These are phyloP conservation scores for Aspergillus alliaceus DNA, from an alignment of 2,329 filamentous ascomycete genomes.

Conservation along the genomic window DNA sequence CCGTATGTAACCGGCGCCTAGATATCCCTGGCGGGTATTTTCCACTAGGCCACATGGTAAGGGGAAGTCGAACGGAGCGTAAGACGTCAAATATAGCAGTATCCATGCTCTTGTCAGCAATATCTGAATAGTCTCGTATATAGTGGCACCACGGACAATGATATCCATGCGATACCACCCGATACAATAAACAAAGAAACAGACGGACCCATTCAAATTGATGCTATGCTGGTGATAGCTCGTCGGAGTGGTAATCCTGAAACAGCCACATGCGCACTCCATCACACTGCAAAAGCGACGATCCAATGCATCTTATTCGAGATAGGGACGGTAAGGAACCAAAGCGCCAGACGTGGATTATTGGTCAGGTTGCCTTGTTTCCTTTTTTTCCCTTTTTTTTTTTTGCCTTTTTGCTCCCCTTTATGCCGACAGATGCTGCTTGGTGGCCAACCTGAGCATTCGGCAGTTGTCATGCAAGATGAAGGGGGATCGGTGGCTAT, in stretches of 20 bases:
- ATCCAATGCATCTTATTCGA: neutral
- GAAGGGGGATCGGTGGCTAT: neutral
- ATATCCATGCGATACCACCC: neutral
- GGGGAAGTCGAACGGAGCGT: neutral
- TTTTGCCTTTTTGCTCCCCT: neutral
- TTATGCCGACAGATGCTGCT: neutral
- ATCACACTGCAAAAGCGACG: neutral
- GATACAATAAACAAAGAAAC: neutral
- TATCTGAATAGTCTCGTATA: neutral
- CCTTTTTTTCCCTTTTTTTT: neutral
- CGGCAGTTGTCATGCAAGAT: neutral
- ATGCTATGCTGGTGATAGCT: neutral
- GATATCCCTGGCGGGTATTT: neutral
- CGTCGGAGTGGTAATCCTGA: neutral
- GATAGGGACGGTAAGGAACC: neutral
- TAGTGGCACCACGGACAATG: neutral
- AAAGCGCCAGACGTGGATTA: neutral
- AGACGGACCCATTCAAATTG: neutral
- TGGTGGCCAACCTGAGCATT: neutral
- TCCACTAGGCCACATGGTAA: neutral
- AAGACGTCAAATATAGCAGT: neutral
- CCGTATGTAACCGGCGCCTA: conserved; percentile 5
- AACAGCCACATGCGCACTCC: neutral
- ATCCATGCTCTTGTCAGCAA: neutral
- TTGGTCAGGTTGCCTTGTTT: neutral